Evolutionary conservation across 164 flowering plant genomes (phyloP).

Genomic region (Kingdonia uniflora): DNA sequence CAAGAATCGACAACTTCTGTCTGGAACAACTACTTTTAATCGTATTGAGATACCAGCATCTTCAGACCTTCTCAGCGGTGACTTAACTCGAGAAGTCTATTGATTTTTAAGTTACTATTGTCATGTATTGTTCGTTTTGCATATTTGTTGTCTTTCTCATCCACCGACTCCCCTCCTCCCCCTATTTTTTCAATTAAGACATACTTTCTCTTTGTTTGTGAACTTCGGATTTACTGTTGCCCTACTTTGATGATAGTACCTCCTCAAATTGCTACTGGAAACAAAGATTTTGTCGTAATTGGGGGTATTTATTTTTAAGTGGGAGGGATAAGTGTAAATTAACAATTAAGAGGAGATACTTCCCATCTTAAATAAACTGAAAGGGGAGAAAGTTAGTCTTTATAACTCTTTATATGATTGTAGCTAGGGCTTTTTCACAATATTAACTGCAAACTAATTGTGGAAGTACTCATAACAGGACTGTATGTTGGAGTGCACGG

Average conservation of each 20-base stretch:
- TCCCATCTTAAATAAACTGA: not conserved
- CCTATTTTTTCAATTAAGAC: slow-evolving; percentile 1
- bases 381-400: no score
- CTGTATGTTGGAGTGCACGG: slow-evolving; percentile 84
- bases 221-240: no score
- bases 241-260: no score
- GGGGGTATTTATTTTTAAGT: no score
- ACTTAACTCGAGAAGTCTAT: slow-evolving; percentile 7
- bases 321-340: no score
- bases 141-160: not conserved
- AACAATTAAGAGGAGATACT: not conserved
- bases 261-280: no score
- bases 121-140: not conserved
- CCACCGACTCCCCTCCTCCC: not conserved
- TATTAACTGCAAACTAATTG: no score
- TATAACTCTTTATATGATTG: no score
- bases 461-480: slow-evolving; percentile 28
- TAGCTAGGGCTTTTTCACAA: no score
- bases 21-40: slow-evolving; percentile 77
- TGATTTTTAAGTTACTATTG: not conserved
- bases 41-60: slow-evolving; percentile 70
- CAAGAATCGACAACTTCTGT: slow-evolving; percentile 58
- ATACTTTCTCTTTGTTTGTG: no score
- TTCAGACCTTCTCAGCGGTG: slow-evolving; percentile 81
- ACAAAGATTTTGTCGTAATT: no score